phyloP scores from a whole-genome alignment of 305 asterid genomes.

The Fraxinus paxiana region DNA sequence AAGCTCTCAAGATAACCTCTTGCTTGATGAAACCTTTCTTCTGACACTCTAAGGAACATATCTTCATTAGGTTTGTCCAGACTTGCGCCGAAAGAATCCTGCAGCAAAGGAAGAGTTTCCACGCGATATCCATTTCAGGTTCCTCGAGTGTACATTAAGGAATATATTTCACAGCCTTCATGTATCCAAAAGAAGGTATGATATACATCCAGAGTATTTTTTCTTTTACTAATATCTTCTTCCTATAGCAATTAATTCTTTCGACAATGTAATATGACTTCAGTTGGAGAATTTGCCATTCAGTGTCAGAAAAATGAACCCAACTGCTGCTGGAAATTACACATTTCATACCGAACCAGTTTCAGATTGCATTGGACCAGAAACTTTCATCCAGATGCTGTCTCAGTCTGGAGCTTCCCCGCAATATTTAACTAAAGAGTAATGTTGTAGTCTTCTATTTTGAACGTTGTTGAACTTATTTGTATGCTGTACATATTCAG shows the following conservation, averaged over 20 bases:
- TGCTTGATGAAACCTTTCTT: conserved; percentile 28
- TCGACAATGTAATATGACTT: conserved; percentile 25
- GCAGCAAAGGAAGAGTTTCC: conserved; percentile 52
- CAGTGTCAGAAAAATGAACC: conserved; percentile 58
- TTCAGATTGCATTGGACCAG: conserved; percentile 53
- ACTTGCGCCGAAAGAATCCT: conserved; percentile 49
- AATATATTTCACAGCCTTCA: conserved; percentile 58
- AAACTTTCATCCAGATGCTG: conserved; percentile 53
- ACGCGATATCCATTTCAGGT: conserved; percentile 55
- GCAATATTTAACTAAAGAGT: conserved; percentile 70
- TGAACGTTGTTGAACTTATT: not conserved
- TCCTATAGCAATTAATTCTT: conserved; percentile 29
- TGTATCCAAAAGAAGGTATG: conserved; percentile 53
- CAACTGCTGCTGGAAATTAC: conserved; percentile 57
- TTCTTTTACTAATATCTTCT: conserved; percentile 19
- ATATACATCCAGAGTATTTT: conserved; percentile 20
- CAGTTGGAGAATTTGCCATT: conserved; percentile 64
- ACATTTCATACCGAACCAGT: conserved; percentile 43
- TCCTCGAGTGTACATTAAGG: conserved; percentile 58
- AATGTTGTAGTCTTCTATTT: conserved; percentile 25
- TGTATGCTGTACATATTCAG: not conserved
- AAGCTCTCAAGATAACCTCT: conserved; percentile 21
- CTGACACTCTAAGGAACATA: conserved; percentile 32
- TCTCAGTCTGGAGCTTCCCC: conserved; percentile 63
- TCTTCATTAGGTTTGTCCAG: conserved; percentile 55